Percentiles rank a stretch among this genome's conserved stretches.
Conservation (phyloP, 2,329 filamentous ascomycete species). For the Coniochaeta ligniaria region DNA sequence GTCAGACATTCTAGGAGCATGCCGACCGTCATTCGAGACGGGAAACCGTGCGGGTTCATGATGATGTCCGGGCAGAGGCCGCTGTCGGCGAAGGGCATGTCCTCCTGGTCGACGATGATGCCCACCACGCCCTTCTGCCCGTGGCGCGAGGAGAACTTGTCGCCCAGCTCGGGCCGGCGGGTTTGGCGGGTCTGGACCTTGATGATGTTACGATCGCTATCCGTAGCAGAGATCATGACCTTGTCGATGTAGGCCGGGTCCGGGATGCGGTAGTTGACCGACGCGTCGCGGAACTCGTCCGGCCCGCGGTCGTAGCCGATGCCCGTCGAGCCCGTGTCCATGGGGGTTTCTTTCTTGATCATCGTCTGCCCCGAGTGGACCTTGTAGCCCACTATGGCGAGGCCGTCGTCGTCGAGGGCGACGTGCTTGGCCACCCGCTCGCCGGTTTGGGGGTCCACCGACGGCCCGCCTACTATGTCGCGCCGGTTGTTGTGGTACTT, state of each 20-base stretch:
- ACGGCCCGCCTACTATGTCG: constrained; percentile 57
- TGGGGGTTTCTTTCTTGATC: constrained; percentile 81
- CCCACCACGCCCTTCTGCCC: constrained; percentile 97
- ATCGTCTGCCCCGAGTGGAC: constrained; percentile 76
- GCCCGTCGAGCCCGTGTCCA: constrained; percentile 67
- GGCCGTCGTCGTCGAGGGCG: constrained; percentile 74
- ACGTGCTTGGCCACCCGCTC: constrained; percentile 60
- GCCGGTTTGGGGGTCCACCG: constrained; percentile 54
- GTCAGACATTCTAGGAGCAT: constrained; percentile 94
- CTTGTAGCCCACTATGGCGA: constrained; percentile 78
- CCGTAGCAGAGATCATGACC: constrained; percentile 86
- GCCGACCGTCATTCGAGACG: constrained; percentile 97
- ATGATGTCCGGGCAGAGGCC: constrained; percentile 97
- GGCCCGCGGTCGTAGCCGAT: constrained; percentile 60
- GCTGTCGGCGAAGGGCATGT: constrained; percentile 89
- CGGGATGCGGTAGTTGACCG: constrained; percentile 72
- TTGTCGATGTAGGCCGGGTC: constrained; percentile 92
- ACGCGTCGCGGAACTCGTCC: constrained; percentile 59
- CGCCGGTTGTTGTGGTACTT: constrained; percentile 77
- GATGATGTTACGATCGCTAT: constrained; percentile 77
- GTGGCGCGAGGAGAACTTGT: constrained; percentile 98
- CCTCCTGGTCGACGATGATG: constrained; percentile 92
- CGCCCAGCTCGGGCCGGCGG: constrained; percentile 84
- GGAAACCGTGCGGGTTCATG: constrained; percentile 99
- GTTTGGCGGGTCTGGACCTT: constrained; percentile 98